phyloP scores from a whole-genome alignment of 2,329 filamentous ascomycete genomes.

The Botrytis byssoidea region DNA sequence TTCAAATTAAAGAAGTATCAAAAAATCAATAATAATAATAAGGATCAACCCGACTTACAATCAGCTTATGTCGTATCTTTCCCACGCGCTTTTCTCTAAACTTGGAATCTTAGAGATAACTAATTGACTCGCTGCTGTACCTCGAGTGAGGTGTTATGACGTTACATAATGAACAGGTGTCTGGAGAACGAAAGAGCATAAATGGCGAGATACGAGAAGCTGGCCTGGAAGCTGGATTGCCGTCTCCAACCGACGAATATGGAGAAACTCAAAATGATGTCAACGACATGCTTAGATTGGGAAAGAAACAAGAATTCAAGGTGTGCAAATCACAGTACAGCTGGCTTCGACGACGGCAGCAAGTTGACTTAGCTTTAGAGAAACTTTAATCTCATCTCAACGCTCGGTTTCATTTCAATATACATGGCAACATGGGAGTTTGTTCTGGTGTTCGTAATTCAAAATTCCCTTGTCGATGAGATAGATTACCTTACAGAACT shows the following conservation, averaged over 20 bases:
- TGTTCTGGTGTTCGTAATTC: conserved; percentile 39
- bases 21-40: background rate
- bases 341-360: background rate
- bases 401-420: conserved; percentile 45
- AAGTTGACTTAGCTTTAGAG: conserved; percentile 30
- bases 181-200: conserved; percentile 1
- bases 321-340: conserved; percentile 16
- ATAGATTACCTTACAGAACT: background rate
- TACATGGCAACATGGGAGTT: conserved; percentile 47
- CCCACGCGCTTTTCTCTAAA: background rate
- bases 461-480: background rate
- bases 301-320: conserved; percentile 38
- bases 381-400: conserved; percentile 45
- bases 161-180: background rate
- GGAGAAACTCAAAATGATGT: conserved; percentile 38
- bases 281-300: conserved; percentile 40
- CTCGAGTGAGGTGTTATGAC: conserved; percentile 3
- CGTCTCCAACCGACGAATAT: conserved; percentile 8
- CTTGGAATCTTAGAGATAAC: background rate
- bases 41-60: background rate
- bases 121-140: background rate
- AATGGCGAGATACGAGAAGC: conserved; percentile 9
- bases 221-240: conserved; percentile 21
- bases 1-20: background rate
- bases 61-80: background rate